Percentiles rank a stretch among this genome's conserved stretches.
These are phyloP conservation scores for Chionographis japonica DNA, from an alignment of 106 monocot species.

Conservation along the genomic window DNA sequence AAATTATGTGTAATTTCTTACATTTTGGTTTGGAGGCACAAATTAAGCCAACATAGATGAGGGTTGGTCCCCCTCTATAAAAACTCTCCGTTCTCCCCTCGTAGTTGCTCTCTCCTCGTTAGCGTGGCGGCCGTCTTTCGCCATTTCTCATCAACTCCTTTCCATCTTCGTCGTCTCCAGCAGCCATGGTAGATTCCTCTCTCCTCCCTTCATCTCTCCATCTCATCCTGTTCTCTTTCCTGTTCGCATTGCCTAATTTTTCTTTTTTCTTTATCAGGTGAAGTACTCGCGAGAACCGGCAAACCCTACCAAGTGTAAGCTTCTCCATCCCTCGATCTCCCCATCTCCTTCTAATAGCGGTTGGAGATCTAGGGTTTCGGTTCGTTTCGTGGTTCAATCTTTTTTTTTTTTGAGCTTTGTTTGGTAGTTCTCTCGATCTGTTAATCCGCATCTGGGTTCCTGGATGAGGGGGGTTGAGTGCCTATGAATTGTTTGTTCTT, in stretches of 20 bases:
- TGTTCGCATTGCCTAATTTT: neutral
- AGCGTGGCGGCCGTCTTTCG: too few relatives aligned
- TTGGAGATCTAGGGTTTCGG: neutral
- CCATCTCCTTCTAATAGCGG: neutral
- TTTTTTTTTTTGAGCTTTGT: neutral
- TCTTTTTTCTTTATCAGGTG: constrained; percentile 32
- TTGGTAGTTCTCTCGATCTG: neutral
- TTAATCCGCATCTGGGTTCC: too few relatives aligned
- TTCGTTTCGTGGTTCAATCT: neutral
- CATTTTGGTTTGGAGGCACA: too few relatives aligned
- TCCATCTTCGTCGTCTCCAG: neutral
- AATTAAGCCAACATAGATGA: too few relatives aligned
- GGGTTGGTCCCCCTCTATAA: too few relatives aligned
- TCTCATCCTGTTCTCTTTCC: neutral
- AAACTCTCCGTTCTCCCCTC: too few relatives aligned
- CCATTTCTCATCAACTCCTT: too few relatives aligned
- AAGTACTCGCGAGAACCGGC: constrained; percentile 74
- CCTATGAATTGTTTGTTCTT: neutral
- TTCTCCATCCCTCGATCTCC: neutral
- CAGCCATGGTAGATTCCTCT: constrained; percentile 9
- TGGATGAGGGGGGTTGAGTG: neutral
- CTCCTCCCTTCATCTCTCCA: neutral
- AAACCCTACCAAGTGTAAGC: constrained; percentile 79
- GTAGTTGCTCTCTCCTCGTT: too few relatives aligned
- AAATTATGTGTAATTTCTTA: too few relatives aligned